Conservation (phyloP, 495 filamentous ascomycete genomes). For the Baudoinia panamericana region DNA sequence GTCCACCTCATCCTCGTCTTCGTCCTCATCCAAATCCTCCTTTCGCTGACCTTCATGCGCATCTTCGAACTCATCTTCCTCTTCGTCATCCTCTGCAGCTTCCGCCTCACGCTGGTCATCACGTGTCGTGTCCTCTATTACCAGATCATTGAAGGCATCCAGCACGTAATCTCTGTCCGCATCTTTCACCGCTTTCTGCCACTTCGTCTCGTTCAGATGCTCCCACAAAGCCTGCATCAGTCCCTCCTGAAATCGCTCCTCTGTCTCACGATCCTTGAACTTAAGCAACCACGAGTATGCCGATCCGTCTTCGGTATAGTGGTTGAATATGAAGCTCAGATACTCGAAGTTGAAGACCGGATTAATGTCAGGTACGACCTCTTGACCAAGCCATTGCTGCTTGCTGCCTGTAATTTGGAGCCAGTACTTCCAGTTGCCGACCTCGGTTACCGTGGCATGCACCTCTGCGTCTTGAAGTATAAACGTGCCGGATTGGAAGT, state of each 20-base stretch:
- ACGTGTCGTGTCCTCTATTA: slow-evolving; percentile 64
- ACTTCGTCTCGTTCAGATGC: slow-evolving; percentile 87
- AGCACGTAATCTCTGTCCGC: slow-evolving; percentile 86
- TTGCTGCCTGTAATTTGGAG: slow-evolving; percentile 69
- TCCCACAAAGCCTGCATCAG: slow-evolving; percentile 95
- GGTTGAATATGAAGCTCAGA: slow-evolving; percentile 96
- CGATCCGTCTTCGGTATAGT: slow-evolving; percentile 74
- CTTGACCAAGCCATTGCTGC: slow-evolving; percentile 78
- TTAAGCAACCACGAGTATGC: slow-evolving; percentile 93
- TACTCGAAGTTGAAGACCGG: slow-evolving; percentile 99
- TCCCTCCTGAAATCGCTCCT: slow-evolving; percentile 84
- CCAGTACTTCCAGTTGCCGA: slow-evolving; percentile 92
- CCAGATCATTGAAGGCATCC: slow-evolving; percentile 89
- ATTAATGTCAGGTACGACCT: slow-evolving; percentile 78
- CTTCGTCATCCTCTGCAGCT: slow-evolving; percentile 51
- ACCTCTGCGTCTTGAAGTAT: slow-evolving; percentile 64
- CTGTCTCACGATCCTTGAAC: slow-evolving; percentile 67
- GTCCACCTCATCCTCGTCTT: slow-evolving; percentile 76
- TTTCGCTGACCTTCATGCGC: slow-evolving; percentile 49
- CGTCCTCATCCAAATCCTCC: slow-evolving; percentile 83
- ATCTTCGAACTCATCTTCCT: slow-evolving; percentile 48
- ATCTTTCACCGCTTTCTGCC: slow-evolving; percentile 72
- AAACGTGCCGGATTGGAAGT: slow-evolving; percentile 73
- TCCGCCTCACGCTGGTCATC: slow-evolving; percentile 45
- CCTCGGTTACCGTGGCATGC: slow-evolving; percentile 67